Conservation (phyloP, 306 rosid genomes). For the Crotalaria pallida region DNA sequence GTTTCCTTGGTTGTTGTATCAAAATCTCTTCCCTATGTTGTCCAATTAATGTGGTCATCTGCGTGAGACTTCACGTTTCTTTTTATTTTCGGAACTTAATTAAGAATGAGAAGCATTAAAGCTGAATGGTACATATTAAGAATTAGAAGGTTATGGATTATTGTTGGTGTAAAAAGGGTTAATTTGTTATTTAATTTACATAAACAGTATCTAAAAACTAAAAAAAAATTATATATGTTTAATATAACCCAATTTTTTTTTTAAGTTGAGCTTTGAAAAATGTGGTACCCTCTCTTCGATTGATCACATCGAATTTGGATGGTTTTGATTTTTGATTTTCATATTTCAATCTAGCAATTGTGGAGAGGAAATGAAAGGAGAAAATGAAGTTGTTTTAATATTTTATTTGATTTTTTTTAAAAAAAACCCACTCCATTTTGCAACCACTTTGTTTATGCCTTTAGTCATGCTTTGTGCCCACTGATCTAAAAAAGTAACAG, state of each 20-base stretch:
- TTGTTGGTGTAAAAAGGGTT: background rate
- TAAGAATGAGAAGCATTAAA: no score
- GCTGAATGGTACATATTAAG: no score
- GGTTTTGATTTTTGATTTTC: background rate
- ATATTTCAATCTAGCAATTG: background rate
- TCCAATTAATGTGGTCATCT: slow-evolving; percentile 18
- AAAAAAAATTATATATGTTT: background rate
- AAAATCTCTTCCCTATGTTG: background rate
- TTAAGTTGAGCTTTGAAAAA: slow-evolving; percentile 1
- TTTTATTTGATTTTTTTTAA: no score
- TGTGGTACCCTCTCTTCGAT: background rate
- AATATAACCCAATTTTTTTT: background rate
- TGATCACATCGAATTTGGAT: slow-evolving; percentile 12
- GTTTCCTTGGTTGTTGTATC: slow-evolving; percentile 11
- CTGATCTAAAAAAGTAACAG: slow-evolving; percentile 30
- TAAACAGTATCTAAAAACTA: background rate
- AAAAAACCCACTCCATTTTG: background rate
- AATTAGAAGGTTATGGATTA: background rate
- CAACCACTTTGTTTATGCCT: background rate
- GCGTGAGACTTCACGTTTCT: background rate
- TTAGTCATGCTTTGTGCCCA: slow-evolving; percentile 1
- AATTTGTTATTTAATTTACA: background rate
- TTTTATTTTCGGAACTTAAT: slow-evolving; percentile 6
- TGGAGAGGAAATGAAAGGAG: background rate
- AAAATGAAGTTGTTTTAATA: background rate